A percentile compares a stretch with the other conserved stretches of the same genome.
phyloP scores from a whole-genome alignment of 139 green algal species.

The Coelastrella sp. region DNA sequence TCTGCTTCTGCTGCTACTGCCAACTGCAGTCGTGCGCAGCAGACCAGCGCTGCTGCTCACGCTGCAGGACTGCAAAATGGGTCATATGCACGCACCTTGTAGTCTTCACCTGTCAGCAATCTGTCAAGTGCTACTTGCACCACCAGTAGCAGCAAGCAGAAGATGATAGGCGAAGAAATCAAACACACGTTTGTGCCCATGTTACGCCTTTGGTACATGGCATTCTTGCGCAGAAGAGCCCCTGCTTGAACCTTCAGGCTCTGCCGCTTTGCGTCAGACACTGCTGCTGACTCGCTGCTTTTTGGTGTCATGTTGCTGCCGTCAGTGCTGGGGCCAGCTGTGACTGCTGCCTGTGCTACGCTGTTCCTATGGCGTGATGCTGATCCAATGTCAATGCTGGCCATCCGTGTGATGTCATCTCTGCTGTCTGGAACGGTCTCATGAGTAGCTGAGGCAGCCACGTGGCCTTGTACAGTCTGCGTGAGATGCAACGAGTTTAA shows the following conservation, averaged over 20 bases:
- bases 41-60: not conserved
- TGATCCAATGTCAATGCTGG: no score
- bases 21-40: not conserved
- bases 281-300: not conserved
- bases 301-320: not conserved
- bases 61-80: not conserved
- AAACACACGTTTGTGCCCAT: constrained; percentile 71
- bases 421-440: not conserved
- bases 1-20: not conserved
- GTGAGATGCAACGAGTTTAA: not conserved
- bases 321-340: not conserved
- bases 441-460: not conserved
- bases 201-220: constrained; percentile 70
- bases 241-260: constrained; percentile 46
- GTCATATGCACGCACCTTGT: not conserved
- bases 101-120: constrained; percentile 52
- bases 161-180: constrained; percentile 73
- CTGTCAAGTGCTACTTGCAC: constrained; percentile 68
- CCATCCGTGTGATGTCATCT: not conserved
- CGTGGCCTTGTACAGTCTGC: not conserved
- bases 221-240: constrained; percentile 75
- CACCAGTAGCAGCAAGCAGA: constrained; percentile 73
- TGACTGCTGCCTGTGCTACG: not conserved
- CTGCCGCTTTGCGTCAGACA: not conserved
- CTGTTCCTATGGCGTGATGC: not conserved